Evolutionary conservation across 306 rosid species (phyloP).

Genomic region (Vicia villosa): DNA sequence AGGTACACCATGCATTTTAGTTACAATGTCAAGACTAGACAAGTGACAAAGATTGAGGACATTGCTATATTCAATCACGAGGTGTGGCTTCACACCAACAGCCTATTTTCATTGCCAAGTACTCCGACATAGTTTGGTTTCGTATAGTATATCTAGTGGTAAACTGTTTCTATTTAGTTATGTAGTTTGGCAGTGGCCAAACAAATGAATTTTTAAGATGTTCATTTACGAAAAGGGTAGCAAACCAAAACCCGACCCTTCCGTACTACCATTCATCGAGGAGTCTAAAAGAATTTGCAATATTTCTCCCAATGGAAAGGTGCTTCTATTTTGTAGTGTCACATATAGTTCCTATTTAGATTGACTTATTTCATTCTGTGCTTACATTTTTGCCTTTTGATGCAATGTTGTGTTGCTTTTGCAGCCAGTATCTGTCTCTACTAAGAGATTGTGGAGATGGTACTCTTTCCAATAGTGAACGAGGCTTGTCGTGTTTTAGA

Average conservation of each 20-base stretch:
- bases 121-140: no score
- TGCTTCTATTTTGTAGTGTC: slow-evolving; percentile 36
- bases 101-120: no score
- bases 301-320: slow-evolving; percentile 85
- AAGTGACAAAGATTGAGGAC: no score
- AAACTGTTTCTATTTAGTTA: no score
- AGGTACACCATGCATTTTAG: no score
- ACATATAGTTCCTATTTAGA: not conserved
- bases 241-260: slow-evolving; percentile 84
- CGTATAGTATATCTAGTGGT: no score
- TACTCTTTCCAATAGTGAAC: slow-evolving; percentile 90
- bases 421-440: slow-evolving; percentile 80
- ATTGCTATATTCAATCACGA: no score
- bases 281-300: slow-evolving; percentile 69
- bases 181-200: no score
- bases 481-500: slow-evolving; percentile 95
- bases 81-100: no score
- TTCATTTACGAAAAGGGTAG: slow-evolving; percentile 75
- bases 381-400: not conserved
- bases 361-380: not conserved
- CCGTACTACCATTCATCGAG: slow-evolving; percentile 67
- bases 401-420: slow-evolving; percentile 19
- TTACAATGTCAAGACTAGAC: no score
- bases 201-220: no score
- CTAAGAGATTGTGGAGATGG: slow-evolving; percentile 88